These are phyloP conservation scores for Graphiopsis chlorocephala DNA, from an alignment of 2,329 filamentous ascomycete species.

Conservation along the genomic window DNA sequence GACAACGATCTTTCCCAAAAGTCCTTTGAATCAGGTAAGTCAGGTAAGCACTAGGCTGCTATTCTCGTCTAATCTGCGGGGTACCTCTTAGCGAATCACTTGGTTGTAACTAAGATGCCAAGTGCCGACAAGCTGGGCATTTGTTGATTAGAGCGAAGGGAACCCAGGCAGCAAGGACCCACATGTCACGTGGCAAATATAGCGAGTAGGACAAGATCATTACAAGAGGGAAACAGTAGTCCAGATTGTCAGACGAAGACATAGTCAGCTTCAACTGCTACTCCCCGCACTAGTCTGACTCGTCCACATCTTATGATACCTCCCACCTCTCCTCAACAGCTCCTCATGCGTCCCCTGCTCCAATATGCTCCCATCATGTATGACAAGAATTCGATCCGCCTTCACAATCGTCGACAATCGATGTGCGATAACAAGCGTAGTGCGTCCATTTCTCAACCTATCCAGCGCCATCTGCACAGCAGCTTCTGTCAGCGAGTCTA, in stretches of 20 bases:
- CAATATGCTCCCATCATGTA: constrained; percentile 67
- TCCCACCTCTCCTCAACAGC: constrained; percentile 51
- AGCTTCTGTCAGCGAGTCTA: constrained; percentile 55
- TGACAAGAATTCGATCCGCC: constrained; percentile 74
- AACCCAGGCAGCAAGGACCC: not conserved
- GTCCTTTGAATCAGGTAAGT: not conserved
- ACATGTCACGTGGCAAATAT: not conserved
- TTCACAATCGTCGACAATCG: constrained; percentile 71
- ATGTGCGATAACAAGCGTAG: constrained; percentile 77
- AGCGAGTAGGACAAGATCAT: not conserved
- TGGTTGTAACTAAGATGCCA: not conserved
- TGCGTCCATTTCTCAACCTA: constrained; percentile 60
- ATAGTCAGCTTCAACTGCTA: not conserved
- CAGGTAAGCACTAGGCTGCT: not conserved
- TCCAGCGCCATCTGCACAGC: constrained; percentile 58
- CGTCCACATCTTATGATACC: constrained; percentile 34
- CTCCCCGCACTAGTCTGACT: constrained; percentile 25
- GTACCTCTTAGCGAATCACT: not conserved
- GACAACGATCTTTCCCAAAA: no score
- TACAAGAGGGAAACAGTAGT: not conserved
- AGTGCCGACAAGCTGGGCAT: not conserved
- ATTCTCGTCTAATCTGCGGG: not conserved
- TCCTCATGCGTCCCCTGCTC: constrained; percentile 75
- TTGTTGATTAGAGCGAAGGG: not conserved
- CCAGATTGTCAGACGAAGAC: not conserved